Evolutionary conservation across 2,329 filamentous ascomycete species (phyloP).

Genomic region (Thermothelomyces thermophilus): DNA sequence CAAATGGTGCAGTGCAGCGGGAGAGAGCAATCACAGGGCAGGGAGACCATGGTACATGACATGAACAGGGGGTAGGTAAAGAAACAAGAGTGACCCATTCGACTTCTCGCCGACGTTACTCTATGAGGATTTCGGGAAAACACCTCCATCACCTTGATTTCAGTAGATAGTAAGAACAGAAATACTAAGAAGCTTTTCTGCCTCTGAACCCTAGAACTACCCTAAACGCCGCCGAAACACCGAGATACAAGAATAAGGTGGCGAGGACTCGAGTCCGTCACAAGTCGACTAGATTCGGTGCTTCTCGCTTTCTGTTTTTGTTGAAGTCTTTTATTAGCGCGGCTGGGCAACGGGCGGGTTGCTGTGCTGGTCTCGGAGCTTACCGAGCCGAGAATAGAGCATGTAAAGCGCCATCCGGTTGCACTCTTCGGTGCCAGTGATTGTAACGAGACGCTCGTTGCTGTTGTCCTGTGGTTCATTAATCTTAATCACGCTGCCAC

Average conservation of each 20-base stretch:
- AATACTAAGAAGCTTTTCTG: constrained; percentile 18
- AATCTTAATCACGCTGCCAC: constrained; percentile 98
- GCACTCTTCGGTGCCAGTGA: constrained; percentile 95
- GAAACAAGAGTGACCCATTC: constrained; percentile 10
- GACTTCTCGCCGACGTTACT: not conserved
- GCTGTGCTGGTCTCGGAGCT: constrained; percentile 31
- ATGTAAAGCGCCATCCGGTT: constrained; percentile 99
- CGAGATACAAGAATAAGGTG: not conserved
- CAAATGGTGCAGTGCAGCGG: not conserved
- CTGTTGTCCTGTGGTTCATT: constrained; percentile 99
- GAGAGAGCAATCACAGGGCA: constrained; percentile 5
- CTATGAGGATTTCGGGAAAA: constrained; percentile 17
- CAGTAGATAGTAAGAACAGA: constrained; percentile 14
- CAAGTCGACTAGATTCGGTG: constrained; percentile 52
- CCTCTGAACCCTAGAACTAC: constrained; percentile 2
- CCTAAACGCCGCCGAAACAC: constrained; percentile 16
- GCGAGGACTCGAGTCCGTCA: not conserved
- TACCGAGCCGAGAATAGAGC: constrained; percentile 95
- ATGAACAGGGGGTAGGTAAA: constrained; percentile 8
- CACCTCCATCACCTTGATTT: constrained; percentile 13
- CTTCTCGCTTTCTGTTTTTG: constrained; percentile 65
- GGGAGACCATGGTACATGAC: too few relatives aligned
- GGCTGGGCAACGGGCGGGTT: not conserved
- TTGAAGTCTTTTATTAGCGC: constrained; percentile 15
- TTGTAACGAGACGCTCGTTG: constrained; percentile 94